phyloP scores from a whole-genome alignment of 805 yeast genomes.

The Metschnikowia baotianmanensis region DNA sequence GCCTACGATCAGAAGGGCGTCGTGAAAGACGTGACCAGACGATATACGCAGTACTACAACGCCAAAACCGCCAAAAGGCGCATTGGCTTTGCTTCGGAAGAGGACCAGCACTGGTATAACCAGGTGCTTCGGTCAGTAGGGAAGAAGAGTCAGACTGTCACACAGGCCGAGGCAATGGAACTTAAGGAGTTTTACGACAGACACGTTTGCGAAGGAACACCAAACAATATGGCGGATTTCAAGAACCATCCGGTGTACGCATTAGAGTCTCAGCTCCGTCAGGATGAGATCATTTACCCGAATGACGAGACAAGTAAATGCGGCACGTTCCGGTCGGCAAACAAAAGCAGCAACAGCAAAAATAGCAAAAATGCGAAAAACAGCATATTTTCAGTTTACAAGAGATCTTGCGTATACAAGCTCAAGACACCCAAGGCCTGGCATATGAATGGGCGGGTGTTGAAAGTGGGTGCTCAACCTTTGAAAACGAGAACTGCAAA shows the following conservation, averaged over 20 bases:
- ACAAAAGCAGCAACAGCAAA: slow-evolving; percentile 23
- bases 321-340: slow-evolving; percentile 59
- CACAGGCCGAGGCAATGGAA: slow-evolving; percentile 51
- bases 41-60: slow-evolving; percentile 71
- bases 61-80: slow-evolving; percentile 75
- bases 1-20: slow-evolving; percentile 69
- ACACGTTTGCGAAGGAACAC: slow-evolving; percentile 80
- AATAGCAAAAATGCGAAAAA: too few species aligned
- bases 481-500: slow-evolving; percentile 33
- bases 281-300: slow-evolving; percentile 71
- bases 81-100: slow-evolving; percentile 53
- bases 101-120: slow-evolving; percentile 61
- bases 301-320: slow-evolving; percentile 52
- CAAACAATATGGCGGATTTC: slow-evolving; percentile 77
- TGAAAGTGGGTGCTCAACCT: slow-evolving; percentile 71
- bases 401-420: slow-evolving; percentile 58
- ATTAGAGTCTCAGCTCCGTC: slow-evolving; percentile 67
- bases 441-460: slow-evolving; percentile 75
- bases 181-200: slow-evolving; percentile 57
- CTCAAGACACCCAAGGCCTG: slow-evolving; percentile 79
- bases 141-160: slow-evolving; percentile 23
- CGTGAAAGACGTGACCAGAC: slow-evolving; percentile 77
- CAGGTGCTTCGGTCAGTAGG: slow-evolving; percentile 38
- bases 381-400: slow-evolving; percentile 60
- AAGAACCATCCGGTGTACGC: slow-evolving; percentile 85